Evolutionary conservation across 2,329 filamentous ascomycete genomes (phyloP).

Genomic region (Fusarium sacchari): DNA sequence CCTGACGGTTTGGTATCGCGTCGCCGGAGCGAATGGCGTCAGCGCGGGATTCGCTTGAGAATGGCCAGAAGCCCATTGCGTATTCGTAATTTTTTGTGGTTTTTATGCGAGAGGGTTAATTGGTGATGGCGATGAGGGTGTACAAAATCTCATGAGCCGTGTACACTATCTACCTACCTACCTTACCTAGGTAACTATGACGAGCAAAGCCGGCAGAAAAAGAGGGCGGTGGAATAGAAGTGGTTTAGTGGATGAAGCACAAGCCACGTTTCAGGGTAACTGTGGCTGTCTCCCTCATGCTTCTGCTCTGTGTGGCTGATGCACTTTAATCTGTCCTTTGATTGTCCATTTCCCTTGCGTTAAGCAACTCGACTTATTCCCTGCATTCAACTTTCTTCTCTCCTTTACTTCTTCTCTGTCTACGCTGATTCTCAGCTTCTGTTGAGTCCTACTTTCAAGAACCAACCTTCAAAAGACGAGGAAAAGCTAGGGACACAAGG

Average conservation of each 20-base stretch:
- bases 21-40: conserved; percentile 65
- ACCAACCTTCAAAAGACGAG: neutral
- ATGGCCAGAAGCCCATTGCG: conserved; percentile 60
- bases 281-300: neutral
- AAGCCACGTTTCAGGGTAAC: conserved; percentile 20
- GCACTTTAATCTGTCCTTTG: conserved; percentile 30
- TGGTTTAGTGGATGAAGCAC: neutral
- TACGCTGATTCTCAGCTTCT: neutral
- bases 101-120: neutral
- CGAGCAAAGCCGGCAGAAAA: conserved; percentile 32
- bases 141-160: conserved; percentile 31
- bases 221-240: conserved; percentile 14
- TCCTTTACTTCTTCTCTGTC: conserved; percentile 5
- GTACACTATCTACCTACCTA: too few relatives aligned
- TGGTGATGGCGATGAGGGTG: neutral
- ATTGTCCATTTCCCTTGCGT: neutral
- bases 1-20: conserved; percentile 84
- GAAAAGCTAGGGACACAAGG: neutral
- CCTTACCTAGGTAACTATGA: too few relatives aligned
- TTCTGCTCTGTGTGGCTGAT: conserved; percentile 13
- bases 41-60: conserved; percentile 59
- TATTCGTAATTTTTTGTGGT: conserved; percentile 10
- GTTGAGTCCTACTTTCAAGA: neutral
- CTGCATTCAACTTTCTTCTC: conserved; percentile 8
- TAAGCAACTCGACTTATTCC: conserved; percentile 3